Conservation (phyloP, 2,329 filamentous ascomycete species). For the Paracoccidioides brasiliensis region DNA sequence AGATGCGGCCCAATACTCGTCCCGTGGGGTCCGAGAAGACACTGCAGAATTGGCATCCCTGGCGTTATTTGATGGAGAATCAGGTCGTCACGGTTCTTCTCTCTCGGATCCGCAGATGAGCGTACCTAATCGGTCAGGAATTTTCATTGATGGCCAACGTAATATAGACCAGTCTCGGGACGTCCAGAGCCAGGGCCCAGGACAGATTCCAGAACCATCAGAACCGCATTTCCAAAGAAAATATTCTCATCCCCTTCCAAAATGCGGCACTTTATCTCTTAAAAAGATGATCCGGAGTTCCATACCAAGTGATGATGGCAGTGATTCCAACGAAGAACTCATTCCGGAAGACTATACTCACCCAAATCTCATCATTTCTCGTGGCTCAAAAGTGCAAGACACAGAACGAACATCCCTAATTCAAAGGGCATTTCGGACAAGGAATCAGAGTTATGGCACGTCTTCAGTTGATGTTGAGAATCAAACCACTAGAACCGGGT, state of each 20-base stretch:
- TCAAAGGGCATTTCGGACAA: constrained; percentile 17
- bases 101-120: constrained; percentile 16
- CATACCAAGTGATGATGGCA: constrained; percentile 17
- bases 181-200: constrained; percentile 21
- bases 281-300: constrained; percentile 39
- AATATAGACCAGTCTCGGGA: neutral
- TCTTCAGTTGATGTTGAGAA: constrained; percentile 2
- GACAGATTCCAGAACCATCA: constrained; percentile 49
- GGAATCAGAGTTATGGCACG: constrained; percentile 20
- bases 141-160: constrained; percentile 15
- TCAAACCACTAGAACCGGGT: neutral
- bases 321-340: constrained; percentile 11
- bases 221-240: constrained; percentile 42
- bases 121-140: constrained; percentile 19
- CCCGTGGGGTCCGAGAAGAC: constrained; percentile 66
- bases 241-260: constrained; percentile 20
- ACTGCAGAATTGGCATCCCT: constrained; percentile 78
- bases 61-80: constrained; percentile 49
- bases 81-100: constrained; percentile 17
- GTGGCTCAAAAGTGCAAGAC: constrained; percentile 17
- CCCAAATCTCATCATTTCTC: constrained; percentile 9
- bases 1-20: constrained; percentile 61
- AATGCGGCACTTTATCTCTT: constrained; percentile 34
- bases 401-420: constrained; percentile 28
- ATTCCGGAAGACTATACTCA: constrained; percentile 7